Evolutionary conservation across 2,329 filamentous ascomycete species (phyloP).

Genomic region (Exophiala aquamarina): DNA sequence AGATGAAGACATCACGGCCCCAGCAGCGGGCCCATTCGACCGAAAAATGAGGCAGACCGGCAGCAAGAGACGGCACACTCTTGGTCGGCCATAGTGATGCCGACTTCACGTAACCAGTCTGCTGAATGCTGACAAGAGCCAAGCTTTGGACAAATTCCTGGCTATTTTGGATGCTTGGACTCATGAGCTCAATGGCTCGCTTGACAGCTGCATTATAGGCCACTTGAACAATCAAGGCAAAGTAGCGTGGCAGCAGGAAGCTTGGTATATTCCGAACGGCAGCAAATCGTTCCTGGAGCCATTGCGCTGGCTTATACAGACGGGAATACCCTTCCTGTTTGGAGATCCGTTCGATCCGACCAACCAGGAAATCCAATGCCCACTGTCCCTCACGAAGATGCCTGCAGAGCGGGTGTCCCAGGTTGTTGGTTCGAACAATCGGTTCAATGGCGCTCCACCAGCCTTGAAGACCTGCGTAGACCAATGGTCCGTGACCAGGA

Average conservation of each 20-base stretch:
- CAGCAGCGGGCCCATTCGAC: slow-evolving; percentile 94
- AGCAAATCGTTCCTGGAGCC: slow-evolving; percentile 83
- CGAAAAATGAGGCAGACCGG: slow-evolving; percentile 90
- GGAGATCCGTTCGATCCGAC: slow-evolving; percentile 72
- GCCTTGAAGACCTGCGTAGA: slow-evolving; percentile 95
- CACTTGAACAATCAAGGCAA: slow-evolving; percentile 82
- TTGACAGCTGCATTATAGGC: slow-evolving; percentile 83
- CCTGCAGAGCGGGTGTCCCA: slow-evolving; percentile 90
- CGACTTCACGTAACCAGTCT: slow-evolving; percentile 84
- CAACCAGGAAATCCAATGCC: slow-evolving; percentile 85
- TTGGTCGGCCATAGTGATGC: slow-evolving; percentile 87
- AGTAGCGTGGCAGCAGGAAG: slow-evolving; percentile 90
- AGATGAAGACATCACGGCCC: slow-evolving; percentile 97
- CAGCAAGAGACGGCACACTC: slow-evolving; percentile 81
- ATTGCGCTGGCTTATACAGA: slow-evolving; percentile 67
- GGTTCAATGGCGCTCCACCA: slow-evolving; percentile 93
- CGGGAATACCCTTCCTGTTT: slow-evolving; percentile 61
- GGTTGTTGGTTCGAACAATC: slow-evolving; percentile 83
- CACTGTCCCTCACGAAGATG: slow-evolving; percentile 89
- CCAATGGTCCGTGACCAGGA: slow-evolving; percentile 77
- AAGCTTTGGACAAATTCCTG: slow-evolving; percentile 88
- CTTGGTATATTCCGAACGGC: slow-evolving; percentile 81
- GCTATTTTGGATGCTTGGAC: slow-evolving; percentile 71
- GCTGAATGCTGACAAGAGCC: slow-evolving; percentile 87
- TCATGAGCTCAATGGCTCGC: slow-evolving; percentile 75